phyloP scores from a whole-genome alignment of 1,284 basidiomycete genomes.

The Malassezia arunalokei region DNA sequence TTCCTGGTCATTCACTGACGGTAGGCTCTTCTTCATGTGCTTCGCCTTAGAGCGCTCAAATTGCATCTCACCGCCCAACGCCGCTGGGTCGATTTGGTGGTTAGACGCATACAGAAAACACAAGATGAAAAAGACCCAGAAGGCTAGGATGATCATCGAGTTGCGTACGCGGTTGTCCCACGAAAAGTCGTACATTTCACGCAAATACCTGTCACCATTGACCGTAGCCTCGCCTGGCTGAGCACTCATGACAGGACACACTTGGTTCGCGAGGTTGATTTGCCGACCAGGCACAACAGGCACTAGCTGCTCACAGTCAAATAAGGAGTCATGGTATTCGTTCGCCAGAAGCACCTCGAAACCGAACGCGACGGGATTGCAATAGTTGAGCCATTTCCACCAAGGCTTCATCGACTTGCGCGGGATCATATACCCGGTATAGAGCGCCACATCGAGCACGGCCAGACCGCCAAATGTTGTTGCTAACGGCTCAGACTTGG shows the following conservation, averaged over 20 bases:
- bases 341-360: constrained; percentile 36
- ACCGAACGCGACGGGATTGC: constrained; percentile 32
- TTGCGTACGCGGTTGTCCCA: constrained; percentile 23
- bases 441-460: constrained; percentile 55
- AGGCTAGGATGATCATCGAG: constrained; percentile 29
- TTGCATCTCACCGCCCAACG: constrained; percentile 28
- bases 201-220: constrained; percentile 21
- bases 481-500: constrained; percentile 22
- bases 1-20: background rate
- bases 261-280: constrained; percentile 19
- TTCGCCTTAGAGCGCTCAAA: constrained; percentile 22
- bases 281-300: constrained; percentile 14
- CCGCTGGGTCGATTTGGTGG: constrained; percentile 29
- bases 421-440: constrained; percentile 62
- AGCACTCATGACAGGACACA: constrained; percentile 27
- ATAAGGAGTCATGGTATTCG: constrained; percentile 28
- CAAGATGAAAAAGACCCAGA: constrained; percentile 26
- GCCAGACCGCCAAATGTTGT: constrained; percentile 52
- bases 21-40: background rate
- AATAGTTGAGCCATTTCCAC: constrained; percentile 38
- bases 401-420: constrained; percentile 38
- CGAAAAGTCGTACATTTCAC: constrained; percentile 21
- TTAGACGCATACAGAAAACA: constrained; percentile 26
- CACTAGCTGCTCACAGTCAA: constrained; percentile 20
- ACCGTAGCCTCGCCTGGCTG: constrained; percentile 21